Evolutionary conservation across 352 stramenopile species (phyloP).

Genomic region (Globisporangium nunn): DNA sequence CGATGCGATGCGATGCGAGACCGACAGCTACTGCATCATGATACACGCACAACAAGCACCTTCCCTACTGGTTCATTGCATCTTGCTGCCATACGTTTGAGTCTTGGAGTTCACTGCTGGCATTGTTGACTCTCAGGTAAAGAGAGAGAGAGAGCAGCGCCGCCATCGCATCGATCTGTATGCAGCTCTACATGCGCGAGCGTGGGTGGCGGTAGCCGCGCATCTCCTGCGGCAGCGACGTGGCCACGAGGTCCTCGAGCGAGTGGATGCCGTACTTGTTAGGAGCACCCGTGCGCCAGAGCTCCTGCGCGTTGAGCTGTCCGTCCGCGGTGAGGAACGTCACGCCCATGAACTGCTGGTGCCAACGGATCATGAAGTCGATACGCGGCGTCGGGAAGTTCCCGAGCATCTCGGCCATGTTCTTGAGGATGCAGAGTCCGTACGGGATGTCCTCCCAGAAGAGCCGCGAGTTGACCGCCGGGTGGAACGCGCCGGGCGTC

Average conservation of each 20-base stretch:
- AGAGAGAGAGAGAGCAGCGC: no score
- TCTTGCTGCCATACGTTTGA: no score
- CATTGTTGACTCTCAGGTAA: no score
- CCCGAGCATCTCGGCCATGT: slow-evolving; percentile 89
- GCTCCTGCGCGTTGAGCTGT: slow-evolving; percentile 84
- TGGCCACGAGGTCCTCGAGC: slow-evolving; percentile 87
- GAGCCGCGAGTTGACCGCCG: slow-evolving; percentile 78
- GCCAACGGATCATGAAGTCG: slow-evolving; percentile 92
- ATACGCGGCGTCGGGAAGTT: slow-evolving; percentile 91
- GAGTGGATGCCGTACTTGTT: slow-evolving; percentile 90
- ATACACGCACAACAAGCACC: no score
- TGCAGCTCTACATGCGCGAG: slow-evolving; percentile 59
- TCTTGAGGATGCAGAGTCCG: slow-evolving; percentile 91
- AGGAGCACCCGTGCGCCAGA: slow-evolving; percentile 84
- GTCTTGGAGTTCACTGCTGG: no score
- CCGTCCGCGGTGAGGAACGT: slow-evolving; percentile 82
- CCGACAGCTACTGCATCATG: no score
- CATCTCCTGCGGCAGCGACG: slow-evolving; percentile 84
- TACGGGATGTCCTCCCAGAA: slow-evolving; percentile 93
- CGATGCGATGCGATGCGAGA: no score
- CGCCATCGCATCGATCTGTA: no score
- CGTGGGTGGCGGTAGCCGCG: slow-evolving; percentile 83
- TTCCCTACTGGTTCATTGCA: no score
- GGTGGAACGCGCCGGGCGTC: slow-evolving; percentile 62
- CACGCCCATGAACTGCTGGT: slow-evolving; percentile 89